Conservation (phyloP, 2,329 filamentous ascomycete species). For the Fusarium gaditjirri region DNA sequence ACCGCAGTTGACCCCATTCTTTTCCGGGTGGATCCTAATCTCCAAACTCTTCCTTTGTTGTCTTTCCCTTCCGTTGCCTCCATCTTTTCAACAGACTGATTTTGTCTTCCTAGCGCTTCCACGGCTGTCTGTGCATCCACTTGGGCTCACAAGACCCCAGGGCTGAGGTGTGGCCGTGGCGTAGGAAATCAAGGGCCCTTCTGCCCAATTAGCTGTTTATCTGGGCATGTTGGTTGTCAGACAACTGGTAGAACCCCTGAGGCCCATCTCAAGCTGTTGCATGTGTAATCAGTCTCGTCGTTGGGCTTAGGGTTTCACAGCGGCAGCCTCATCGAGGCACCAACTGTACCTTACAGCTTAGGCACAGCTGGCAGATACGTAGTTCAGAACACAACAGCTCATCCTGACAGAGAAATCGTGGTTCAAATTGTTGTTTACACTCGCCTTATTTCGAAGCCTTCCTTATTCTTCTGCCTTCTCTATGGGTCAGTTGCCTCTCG, state of each 20-base stretch:
- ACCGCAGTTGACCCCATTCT: conserved; percentile 1
- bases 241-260: conserved; percentile 12
- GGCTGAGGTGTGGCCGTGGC: conserved; percentile 37
- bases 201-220: conserved; percentile 7
- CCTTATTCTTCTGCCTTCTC: conserved; percentile 15
- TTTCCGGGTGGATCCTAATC: conserved; percentile 24
- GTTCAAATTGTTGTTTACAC: neutral
- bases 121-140: conserved; percentile 39
- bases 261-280: neutral
- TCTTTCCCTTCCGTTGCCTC: conserved; percentile 20
- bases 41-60: conserved; percentile 27
- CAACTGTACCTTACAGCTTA: conserved; percentile 16
- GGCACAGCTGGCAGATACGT: neutral
- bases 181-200: conserved; percentile 11
- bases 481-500: conserved; percentile 2
- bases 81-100: conserved; percentile 16
- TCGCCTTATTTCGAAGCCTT: conserved; percentile 6
- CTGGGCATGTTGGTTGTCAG: conserved; percentile 1
- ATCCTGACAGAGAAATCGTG: neutral
- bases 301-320: conserved; percentile 29
- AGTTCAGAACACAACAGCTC: neutral
- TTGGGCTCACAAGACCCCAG: conserved; percentile 21
- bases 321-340: conserved; percentile 14
- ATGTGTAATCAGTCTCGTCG: neutral
- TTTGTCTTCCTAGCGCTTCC: conserved; percentile 41